A percentile compares a stretch with the other conserved stretches of the same genome.
These are phyloP conservation scores for Schizosaccharomyces octosporus DNA, from an alignment of 805 yeast genomes.

Conservation along the genomic window DNA sequence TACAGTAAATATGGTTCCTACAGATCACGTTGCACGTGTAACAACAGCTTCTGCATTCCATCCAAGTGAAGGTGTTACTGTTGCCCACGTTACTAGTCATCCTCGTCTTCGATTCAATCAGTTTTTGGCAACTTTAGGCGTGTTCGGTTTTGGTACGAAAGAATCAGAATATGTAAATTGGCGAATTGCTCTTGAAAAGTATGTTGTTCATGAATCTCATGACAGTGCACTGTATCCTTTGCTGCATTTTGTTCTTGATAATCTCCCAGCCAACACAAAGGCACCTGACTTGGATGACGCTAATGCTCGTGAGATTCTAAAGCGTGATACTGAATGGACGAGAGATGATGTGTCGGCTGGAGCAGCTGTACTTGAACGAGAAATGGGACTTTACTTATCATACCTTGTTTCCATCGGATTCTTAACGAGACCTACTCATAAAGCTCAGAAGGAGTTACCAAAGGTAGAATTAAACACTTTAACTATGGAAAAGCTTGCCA, in stretches of 20 bases:
- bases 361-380: constrained; percentile 41
- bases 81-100: constrained; percentile 91
- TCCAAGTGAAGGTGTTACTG: constrained; percentile 31
- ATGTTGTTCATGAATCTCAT: constrained; percentile 39
- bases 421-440: constrained; percentile 33
- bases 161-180: constrained; percentile 49
- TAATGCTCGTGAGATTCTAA: constrained; percentile 52
- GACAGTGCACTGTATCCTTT: constrained; percentile 83
- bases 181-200: constrained; percentile 52
- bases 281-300: constrained; percentile 88
- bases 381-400: constrained; percentile 52
- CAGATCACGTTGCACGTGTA: constrained; percentile 88
- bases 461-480: constrained; percentile 25
- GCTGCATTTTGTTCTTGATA: constrained; percentile 79
- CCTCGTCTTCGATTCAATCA: constrained; percentile 69
- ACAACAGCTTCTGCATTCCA: constrained; percentile 61
- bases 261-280: constrained; percentile 68
- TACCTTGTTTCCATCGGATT: constrained; percentile 64
- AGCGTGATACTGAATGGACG: constrained; percentile 33
- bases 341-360: constrained; percentile 48
- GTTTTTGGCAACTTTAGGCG: constrained; percentile 37
- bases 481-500: constrained; percentile 12
- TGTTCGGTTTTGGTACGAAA: constrained; percentile 48
- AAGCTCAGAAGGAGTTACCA: constrained; percentile 26
- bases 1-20: constrained; percentile 89